Evolutionary conservation across 202 grass and related monocot genomes (phyloP), one percentile per base, ranked within the genome.

Genomic region (Carex sylvatica): DNA sequence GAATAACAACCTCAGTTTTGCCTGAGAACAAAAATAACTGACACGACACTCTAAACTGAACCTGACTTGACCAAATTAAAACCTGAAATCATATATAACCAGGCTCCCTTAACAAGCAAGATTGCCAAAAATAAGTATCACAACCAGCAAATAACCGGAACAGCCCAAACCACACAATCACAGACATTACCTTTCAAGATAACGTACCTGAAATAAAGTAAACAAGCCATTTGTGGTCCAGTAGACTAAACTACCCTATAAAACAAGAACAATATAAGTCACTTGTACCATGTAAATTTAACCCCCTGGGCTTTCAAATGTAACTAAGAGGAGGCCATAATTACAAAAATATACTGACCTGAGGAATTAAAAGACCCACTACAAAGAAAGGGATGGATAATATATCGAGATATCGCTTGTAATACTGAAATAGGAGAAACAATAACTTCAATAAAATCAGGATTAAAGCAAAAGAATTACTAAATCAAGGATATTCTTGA

Each of bases 221-320:
- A 93, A 72, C 79, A 89, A 88, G 85, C 90, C 82, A 84, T 94
- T 98, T 87, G 92, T 98, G 69, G 83, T 83, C 95, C 95, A 98
- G 82, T 98, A 98, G 28, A 98, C 84, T 73, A 93, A 80, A 86
- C 74, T 84, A 23, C 95, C 95, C 95, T 98, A 90, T 83, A 84
- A 70, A 73, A 64, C 62, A 72, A 70, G 70, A 53, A 74, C 65
- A 73, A 78, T 15, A 59, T 38, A 72, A 14, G n/a, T 52, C 23
- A 26, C 12, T 11, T 64, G 28, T 46, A 35, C 33, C 13, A 20
- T 11, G 42, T 46, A 19, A 35, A 80, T 9, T 80, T 80, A 63
- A 23, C 69, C 9, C 61, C 69, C 31, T 40, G 28, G 55, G 77
- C 2, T 58, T 52, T 58, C 13, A 65, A 49, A 74, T 18, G 61